Percentiles rank a stretch among this genome's conserved stretches.
These are phyloP conservation scores for Verticillium nubilum DNA, from an alignment of 2,329 filamentous ascomycete species.

Conservation along the genomic window DNA sequence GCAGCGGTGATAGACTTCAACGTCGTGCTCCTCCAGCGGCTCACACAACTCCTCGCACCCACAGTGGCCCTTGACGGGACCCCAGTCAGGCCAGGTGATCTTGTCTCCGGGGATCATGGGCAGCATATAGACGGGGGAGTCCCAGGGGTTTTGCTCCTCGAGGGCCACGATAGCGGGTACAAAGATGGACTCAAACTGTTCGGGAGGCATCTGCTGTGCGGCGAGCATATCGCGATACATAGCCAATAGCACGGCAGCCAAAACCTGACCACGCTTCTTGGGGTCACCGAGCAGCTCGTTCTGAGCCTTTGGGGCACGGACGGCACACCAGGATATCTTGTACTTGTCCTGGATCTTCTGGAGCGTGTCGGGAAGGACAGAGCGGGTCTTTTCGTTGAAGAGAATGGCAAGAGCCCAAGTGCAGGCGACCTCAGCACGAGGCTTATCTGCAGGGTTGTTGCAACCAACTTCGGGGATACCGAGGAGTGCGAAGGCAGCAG, in stretches of 20 bases:
- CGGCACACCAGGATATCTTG: background rate
- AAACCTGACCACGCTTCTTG: background rate
- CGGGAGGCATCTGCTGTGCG: background rate
- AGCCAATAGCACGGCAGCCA: background rate
- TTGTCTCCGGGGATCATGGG: background rate
- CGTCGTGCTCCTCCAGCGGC: background rate
- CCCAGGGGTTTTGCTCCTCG: slow-evolving; percentile 1
- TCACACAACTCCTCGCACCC: background rate
- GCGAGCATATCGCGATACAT: background rate
- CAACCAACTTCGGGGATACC: background rate
- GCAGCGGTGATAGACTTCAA: slow-evolving; percentile 1
- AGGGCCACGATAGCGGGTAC: background rate
- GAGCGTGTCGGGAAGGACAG: background rate
- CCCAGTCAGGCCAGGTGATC: background rate
- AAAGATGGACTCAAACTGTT: background rate
- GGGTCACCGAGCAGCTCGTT: background rate
- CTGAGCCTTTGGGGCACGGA: background rate
- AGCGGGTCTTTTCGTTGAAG: background rate
- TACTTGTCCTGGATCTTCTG: background rate
- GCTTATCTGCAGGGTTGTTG: background rate
- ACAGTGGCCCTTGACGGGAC: background rate
- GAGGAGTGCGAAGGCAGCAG: background rate
- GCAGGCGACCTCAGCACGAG: background rate
- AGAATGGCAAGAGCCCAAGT: background rate
- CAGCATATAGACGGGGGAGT: background rate